Evolutionary conservation across 371 early-diverging fungal species (phyloP), one percentile per base, ranked within the genome.

Genomic region (Haplosporangium sp.): DNA sequence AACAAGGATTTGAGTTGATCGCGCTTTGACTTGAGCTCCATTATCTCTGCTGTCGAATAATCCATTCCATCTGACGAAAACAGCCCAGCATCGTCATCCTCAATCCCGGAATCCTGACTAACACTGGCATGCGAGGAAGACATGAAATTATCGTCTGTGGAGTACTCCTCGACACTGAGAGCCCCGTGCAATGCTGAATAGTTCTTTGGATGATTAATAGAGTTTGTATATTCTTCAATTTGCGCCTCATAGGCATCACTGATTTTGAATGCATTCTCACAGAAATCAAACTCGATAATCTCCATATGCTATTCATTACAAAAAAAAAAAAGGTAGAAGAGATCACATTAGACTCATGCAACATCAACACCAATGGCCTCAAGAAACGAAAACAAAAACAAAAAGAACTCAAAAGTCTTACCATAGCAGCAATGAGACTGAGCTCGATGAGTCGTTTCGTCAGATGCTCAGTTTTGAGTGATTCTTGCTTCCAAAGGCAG

Each of bases 401-500:
- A 39, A 39, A 15, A 60, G 19, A 15, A 39, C 3, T 17, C 9
- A 6, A 8, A 8, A 5, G 37, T 27, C 65, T 75, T 83, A 89
- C 90, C 85, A 76, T 65, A 0, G 73, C 69, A 2, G 76, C 72
- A 55, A 82, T 66, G 13, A 72, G 67, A 76, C 82, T 72, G 48
- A 82, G 65, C 47, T 82, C 82, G 2, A 76, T 73, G 42, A 82
- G 38, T 10, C 82, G 76, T 47, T 72, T 71, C 17, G 67, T 76
- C 39, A 76, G 34, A 7, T 63, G 69, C 40, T 76, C 82, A 6
- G 38, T 38, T 61, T 60, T 72, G 44, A 60, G 44, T 13, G 76
- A 65, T 3, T 69, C 82, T 40, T 69, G 72, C 37, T 65, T 82
- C 82, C 82, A 82, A 17, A 82, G 67, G 20, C 60, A 55, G n/a